Evolutionary conservation across 108 stramenopile genomes (phyloP), one percentile per base, ranked within the genome.

Genomic region (Nitzschia sp.): DNA sequence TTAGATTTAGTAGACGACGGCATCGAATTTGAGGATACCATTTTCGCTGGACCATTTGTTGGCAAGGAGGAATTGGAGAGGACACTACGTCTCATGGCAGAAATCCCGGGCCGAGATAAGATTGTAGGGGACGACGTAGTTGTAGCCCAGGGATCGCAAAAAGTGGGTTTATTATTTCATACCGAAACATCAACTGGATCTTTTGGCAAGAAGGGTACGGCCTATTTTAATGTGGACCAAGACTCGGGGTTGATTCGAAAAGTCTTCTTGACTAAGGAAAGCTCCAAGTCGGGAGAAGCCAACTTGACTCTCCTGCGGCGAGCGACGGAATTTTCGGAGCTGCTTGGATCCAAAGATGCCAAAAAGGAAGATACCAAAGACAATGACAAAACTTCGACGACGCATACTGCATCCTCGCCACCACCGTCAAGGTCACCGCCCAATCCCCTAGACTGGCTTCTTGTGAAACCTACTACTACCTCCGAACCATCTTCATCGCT

Each of bases 211-310:
- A 66, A 58, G 29, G 64, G 65, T 45, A 47, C 57, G 48, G 65
- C 71, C 13, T 72, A 64, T 31, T 77, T 66, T 46, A 58, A 53
- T 27, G 35, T 77, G 23, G 53, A 66, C 27, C 33, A 48, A n/a
- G 47, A 71, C 9, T 48, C 47, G 11, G 64, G 27, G 9, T 26
- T 59, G 11, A 77, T 77, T 26, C 30, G 33, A 25, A 62, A 63
- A 9, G 54, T 63, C n/a, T 77, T 77, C 23, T 17, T 55, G 3
- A 53, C 60, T 3, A 46, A 46, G 17, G 76, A 77, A 61, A 63
- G 47, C 25, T 26, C 48, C 34, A 74, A 75, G 29, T 57, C 54
- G 32, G 79, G 79, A 42, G 73, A 69, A 59, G 30, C 45, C 46
- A 58, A 58, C 32, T 54, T 80, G 63, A 64, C 68, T 47, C 62